Base-by-base conservation (phyloP, 2,329 filamentous ascomycete genomes). In the Lachnellula suecica region DNA sequence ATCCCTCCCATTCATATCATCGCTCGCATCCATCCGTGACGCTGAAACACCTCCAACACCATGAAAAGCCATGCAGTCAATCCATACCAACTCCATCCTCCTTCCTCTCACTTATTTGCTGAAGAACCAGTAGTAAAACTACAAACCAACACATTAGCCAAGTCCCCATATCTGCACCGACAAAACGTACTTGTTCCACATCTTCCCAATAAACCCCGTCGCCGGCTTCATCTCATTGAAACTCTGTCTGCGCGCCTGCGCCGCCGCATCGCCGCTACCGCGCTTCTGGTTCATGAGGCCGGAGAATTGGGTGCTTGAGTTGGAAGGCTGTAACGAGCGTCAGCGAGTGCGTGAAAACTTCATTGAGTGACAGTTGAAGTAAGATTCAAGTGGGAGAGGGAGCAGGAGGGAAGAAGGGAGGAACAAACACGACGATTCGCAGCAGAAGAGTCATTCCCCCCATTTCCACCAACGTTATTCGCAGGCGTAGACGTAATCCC, bases 241-340 rank as follows among this genome's bases (percentile, higher is more conserved):
- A 54, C 71, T 75, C 20, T 68, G 62, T 29, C 72, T 63, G 42
- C 75, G 65, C 2, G 65, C 67, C 6, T 63, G 58, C 37, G 70
- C 61, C 2, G 59, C 57, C 0, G 68, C 64, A 58, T 76, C 73
- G 9, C 49, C 51, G 1, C 64, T 68, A 35, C 70, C 70, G 10
- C 75, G 69, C 57, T 78, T 78, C 63, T 75, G 73, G 24, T 65
- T 68, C 4, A 70, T 68, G 54, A 78, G 64, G 25, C 70, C 69
- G 3, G 66, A 58, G 57, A 71, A 73, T 17, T 62, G 63, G 20
- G 51, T 54, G 13, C 54, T 49, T 4, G 44, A 44, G 54, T 53
- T 53, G 4, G 60, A 64, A 35, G 31, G 19, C 47, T 37, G 53
- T 59, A 31, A 24, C 0, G 9, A 6, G 27, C 13, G 34, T 29